Conservation (phyloP, 352 stramenopile species). For the Globisporangium radiosum region DNA sequence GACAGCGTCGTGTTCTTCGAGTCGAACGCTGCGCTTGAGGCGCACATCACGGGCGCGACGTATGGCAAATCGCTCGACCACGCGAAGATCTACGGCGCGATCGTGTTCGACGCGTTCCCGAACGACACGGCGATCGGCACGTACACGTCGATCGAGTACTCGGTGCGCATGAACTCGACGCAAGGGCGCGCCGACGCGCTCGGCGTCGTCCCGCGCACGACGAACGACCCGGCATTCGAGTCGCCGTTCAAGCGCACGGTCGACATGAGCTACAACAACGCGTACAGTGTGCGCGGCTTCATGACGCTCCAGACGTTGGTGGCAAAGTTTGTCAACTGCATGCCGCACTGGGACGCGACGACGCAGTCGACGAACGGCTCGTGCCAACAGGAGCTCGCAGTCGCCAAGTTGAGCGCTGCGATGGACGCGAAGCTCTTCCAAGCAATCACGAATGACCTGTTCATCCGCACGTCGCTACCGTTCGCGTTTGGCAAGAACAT, state of each 20-base stretch:
- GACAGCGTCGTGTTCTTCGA: constrained; percentile 65
- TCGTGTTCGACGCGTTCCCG: constrained; percentile 59
- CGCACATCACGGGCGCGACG: constrained; percentile 25
- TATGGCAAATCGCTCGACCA: constrained; percentile 42
- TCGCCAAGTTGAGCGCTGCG: constrained; percentile 14
- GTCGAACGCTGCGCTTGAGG: constrained; percentile 29
- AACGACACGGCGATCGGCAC: constrained; percentile 28
- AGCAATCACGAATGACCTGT: constrained; percentile 27
- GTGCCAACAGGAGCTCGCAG: constrained; percentile 36
- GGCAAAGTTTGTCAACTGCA: constrained; percentile 50
- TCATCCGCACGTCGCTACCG: constrained; percentile 18
- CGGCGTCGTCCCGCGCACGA: constrained; percentile 32
- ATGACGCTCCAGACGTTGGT: constrained; percentile 65
- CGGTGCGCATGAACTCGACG: constrained; percentile 59
- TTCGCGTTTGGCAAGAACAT: constrained; percentile 5
- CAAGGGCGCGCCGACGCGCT: constrained; percentile 9
- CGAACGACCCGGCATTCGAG: constrained; percentile 35
- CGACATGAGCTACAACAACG: constrained; percentile 27
- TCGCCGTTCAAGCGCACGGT: constrained; percentile 39
- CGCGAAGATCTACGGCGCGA: constrained; percentile 46
- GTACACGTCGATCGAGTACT: constrained; percentile 50
- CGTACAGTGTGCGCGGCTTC: constrained; percentile 41
- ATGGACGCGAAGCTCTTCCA: constrained; percentile 16
- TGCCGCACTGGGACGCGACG: constrained; percentile 35
- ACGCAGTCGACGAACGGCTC: constrained; percentile 29